Evolutionary conservation across 441 rosid species (phyloP), one percentile per base, ranked within the genome.

Genomic region (Cnidoscolus chayamansa): DNA sequence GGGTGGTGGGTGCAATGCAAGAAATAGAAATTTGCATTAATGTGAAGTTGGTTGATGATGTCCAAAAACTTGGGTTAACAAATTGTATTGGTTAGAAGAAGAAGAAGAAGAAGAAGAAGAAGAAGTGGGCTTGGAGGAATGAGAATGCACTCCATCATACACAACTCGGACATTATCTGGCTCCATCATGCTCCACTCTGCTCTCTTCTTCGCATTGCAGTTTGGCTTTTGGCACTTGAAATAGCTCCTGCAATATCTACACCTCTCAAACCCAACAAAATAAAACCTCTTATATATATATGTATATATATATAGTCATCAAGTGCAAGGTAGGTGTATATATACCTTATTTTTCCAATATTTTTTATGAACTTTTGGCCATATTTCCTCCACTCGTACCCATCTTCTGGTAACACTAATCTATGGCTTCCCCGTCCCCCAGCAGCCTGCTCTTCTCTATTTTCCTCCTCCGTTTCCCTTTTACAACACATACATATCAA

Each of bases 311-410:
- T 49, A 51, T 17, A 15, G 15, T 51, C 0, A 15, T 16, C 1
- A 53, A 53, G 6, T 53, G 6, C 7, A 15, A 16, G 31, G 5
- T 17, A 53, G 16, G 25, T 43, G 8, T 7, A 10, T n/a, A 47
- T 19, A 45, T 74, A 80, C 86, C 86, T 80, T 72, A 68, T 66
- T 43, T 81, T 83, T 40, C 74, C 60, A 40, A 78, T 83, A 19
- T 32, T 78, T 62, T 72, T 72, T 19, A 80, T 83, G 67, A 80
- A 81, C 65, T 83, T 83, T 31, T 83, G 82, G 59, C 86, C 86
- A 50, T 83, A 83, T 63, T 83, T 83, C 43, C 65, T 83, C 86
- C 86, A 83, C 54, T 74, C 81, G 19, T 74, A 65, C 4, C 86
- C 84, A 57, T 83, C 86, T 47, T 65, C 66, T 19, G 86, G 86